These are phyloP conservation scores for Nannochloris sp. DNA, from an alignment of 139 green algal species.

Conservation along the genomic window DNA sequence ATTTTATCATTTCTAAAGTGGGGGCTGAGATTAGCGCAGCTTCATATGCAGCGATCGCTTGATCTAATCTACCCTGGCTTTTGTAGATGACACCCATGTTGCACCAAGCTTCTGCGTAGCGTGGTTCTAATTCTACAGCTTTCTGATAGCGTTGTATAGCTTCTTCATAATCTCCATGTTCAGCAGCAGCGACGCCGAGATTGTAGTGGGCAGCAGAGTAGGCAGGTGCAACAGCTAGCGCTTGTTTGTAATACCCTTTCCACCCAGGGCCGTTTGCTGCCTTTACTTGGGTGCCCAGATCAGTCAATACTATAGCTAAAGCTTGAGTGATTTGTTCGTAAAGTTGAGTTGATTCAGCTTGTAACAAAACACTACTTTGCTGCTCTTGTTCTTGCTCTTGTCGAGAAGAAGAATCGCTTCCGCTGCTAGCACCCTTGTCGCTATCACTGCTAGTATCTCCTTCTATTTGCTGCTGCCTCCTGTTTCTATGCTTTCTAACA, in stretches of 20 bases:
- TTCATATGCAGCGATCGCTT: slow-evolving; percentile 76
- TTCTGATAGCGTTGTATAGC: slow-evolving; percentile 35
- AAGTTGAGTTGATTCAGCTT: background rate
- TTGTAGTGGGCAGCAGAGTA: slow-evolving; percentile 72
- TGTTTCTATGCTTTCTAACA: slow-evolving; percentile 2
- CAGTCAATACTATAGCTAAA: slow-evolving; percentile 73
- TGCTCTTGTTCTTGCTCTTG: too few relatives aligned
- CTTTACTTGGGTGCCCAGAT: slow-evolving; percentile 78
- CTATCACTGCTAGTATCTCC: background rate
- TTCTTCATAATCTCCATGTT: slow-evolving; percentile 12
- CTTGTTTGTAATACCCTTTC: slow-evolving; percentile 9
- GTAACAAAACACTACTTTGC: background rate
- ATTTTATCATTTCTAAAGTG: slow-evolving; percentile 38
- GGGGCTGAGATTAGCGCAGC: slow-evolving; percentile 51
- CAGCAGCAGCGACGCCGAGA: slow-evolving; percentile 45
- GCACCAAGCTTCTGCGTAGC: slow-evolving; percentile 81
- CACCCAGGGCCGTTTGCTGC: slow-evolving; percentile 19
- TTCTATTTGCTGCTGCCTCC: background rate
- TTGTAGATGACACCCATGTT: slow-evolving; percentile 85
- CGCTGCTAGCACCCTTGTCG: background rate
- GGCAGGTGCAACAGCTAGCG: slow-evolving; percentile 27
- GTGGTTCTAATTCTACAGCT: slow-evolving; percentile 42
- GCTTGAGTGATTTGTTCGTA: slow-evolving; percentile 22
- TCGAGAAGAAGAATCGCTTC: too few relatives aligned
- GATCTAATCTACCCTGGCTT: slow-evolving; percentile 54